Percentiles rank a stretch among this genome's conserved stretches.
Evolutionary conservation across 2,329 filamentous ascomycete species (phyloP).

Genomic region (Aureobasidium subglaciale): DNA sequence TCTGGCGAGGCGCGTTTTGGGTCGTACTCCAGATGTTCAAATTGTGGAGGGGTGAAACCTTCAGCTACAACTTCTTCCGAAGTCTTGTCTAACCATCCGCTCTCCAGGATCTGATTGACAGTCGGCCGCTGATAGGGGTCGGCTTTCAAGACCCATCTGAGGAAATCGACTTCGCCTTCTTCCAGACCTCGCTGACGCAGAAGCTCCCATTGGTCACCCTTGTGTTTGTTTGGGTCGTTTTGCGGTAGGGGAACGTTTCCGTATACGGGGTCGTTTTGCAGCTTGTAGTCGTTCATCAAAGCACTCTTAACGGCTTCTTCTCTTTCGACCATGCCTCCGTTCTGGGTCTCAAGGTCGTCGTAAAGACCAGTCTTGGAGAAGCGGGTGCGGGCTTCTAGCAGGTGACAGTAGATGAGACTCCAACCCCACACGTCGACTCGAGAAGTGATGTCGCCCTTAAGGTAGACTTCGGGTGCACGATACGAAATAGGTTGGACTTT

Average conservation of each 20-base stretch:
- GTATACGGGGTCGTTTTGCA: conserved; percentile 22
- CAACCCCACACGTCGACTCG: conserved; percentile 26
- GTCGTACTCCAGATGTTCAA: conserved; percentile 4
- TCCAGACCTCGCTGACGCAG: conserved; percentile 20
- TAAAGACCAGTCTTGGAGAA: conserved; percentile 24
- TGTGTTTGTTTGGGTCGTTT: conserved; percentile 15
- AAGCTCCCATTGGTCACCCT: conserved; percentile 21
- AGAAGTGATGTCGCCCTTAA: conserved; percentile 23
- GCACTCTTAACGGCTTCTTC: conserved; percentile 20
- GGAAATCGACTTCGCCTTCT: conserved; percentile 22
- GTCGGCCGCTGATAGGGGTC: conserved; percentile 23
- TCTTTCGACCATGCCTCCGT: conserved; percentile 17
- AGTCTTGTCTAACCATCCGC: conserved; percentile 12
- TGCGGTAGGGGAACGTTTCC: conserved; percentile 19
- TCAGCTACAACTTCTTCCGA: background rate
- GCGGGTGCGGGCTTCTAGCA: conserved; percentile 23
- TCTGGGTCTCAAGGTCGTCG: conserved; percentile 20
- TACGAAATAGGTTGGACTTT: conserved; percentile 25
- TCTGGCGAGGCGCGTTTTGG: conserved; percentile 1
- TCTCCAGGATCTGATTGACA: conserved; percentile 20
- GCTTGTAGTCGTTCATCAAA: conserved; percentile 24
- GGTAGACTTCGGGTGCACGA: conserved; percentile 26
- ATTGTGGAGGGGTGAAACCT: conserved; percentile 1
- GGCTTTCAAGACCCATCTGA: conserved; percentile 22
- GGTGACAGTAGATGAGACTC: conserved; percentile 24